These are phyloP conservation scores for Puya raimondii DNA, from an alignment of 176 grass and related monocot species.

Conservation along the genomic window DNA sequence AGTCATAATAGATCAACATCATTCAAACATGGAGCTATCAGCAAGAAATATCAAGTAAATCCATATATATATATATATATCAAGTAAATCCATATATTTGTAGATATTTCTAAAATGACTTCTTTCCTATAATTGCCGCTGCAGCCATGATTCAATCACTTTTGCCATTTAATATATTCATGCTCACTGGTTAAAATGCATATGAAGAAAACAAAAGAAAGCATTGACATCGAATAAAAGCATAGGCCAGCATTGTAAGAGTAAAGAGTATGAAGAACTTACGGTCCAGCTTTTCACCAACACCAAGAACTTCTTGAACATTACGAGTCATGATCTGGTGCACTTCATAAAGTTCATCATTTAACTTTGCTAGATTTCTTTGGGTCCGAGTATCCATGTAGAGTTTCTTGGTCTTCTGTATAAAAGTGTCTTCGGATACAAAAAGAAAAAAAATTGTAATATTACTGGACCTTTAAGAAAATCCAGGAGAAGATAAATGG, in stretches of 20 bases:
- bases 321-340: slow-evolving; percentile 97
- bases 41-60: not conserved
- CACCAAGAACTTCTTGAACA: slow-evolving; percentile 95
- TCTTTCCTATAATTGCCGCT: not conserved
- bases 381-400: slow-evolving; percentile 93
- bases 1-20: not conserved
- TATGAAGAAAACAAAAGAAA: slow-evolving; percentile 1
- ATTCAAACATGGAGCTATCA: not conserved
- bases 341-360: slow-evolving; percentile 91
- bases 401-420: slow-evolving; percentile 92
- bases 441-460: slow-evolving; percentile 1
- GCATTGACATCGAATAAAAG: slow-evolving; percentile 1
- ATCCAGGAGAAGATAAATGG: not conserved
- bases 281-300: slow-evolving; percentile 90
- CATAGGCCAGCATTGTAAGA: slow-evolving; percentile 13
- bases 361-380: slow-evolving; percentile 82
- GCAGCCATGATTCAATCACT: not conserved
- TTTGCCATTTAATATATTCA: not conserved
- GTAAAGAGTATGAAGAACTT: slow-evolving; percentile 26
- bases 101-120: not conserved
- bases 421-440: slow-evolving; percentile 64
- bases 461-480: not conserved
- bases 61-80: not conserved
- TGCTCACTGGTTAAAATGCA: not conserved
- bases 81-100: not conserved